A percentile compares a stretch with the other conserved stretches of the same genome.
Evolutionary conservation across 257 asterid species (phyloP).

Genomic region (Nicotiana attenuata): DNA sequence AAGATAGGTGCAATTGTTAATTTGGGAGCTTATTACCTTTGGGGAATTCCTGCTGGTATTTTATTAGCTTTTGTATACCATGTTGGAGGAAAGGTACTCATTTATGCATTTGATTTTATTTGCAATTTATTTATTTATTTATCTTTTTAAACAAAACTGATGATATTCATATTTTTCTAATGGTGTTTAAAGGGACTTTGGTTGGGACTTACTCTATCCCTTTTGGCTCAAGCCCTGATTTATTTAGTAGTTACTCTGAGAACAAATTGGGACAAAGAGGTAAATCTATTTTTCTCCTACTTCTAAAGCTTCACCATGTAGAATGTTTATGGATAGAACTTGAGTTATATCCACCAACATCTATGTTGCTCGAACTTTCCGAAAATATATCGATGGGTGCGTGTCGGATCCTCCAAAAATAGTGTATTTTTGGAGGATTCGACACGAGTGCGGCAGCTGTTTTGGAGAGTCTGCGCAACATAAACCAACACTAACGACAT

Average conservation of each 20-base stretch:
- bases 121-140: neutral
- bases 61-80: conserved; percentile 18
- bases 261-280: conserved; percentile 24
- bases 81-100: conserved; percentile 18
- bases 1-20: conserved; percentile 63
- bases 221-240: conserved; percentile 9
- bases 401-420: too few relatives aligned
- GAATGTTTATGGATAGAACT: neutral
- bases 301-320: too few relatives aligned
- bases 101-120: neutral
- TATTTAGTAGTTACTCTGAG: conserved; percentile 11
- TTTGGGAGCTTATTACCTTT: conserved; percentile 49
- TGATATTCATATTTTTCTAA: neutral
- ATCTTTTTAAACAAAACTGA: neutral
- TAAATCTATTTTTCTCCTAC: neutral
- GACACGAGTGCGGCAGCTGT: too few relatives aligned
- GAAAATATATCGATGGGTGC: too few relatives aligned
- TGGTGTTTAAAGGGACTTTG: conserved; percentile 18
- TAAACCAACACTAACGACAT: too few relatives aligned
- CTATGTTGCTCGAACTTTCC: too few relatives aligned
- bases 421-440: too few relatives aligned
- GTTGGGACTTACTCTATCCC: conserved; percentile 15
- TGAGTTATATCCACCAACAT: neutral
- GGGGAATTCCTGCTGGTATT: conserved; percentile 24
- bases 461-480: too few relatives aligned